phyloP scores from a whole-genome alignment of 2,329 filamentous ascomycete genomes.

The Ilyonectria robusta region DNA sequence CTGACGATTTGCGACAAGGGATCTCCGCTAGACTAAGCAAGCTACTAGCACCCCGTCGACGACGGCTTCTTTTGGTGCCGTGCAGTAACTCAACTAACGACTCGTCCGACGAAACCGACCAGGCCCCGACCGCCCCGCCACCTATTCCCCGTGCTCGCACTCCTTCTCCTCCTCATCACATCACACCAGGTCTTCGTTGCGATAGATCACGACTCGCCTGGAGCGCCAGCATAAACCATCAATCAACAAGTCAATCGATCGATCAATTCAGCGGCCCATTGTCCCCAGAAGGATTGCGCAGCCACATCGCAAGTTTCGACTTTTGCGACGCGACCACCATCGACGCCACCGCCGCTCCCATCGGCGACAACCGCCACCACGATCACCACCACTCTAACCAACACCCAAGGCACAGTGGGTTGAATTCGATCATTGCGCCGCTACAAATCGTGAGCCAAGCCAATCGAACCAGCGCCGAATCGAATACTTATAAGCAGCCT shows the following conservation, averaged over 20 bases:
- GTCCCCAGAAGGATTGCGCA: conserved; percentile 38
- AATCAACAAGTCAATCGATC: conserved; percentile 31
- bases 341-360: conserved; percentile 34
- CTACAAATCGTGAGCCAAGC: conserved; percentile 10
- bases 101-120: conserved; percentile 30
- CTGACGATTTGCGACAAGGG: conserved; percentile 33
- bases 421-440: not conserved
- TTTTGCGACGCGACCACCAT: conserved; percentile 39
- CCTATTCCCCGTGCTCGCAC: conserved; percentile 21
- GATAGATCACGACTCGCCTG: conserved; percentile 23
- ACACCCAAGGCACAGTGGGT: conserved; percentile 6
- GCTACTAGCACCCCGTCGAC: conserved; percentile 31
- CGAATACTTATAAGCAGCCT: conserved; percentile 42
- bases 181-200: conserved; percentile 10
- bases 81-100: conserved; percentile 26
- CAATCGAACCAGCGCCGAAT: conserved; percentile 22
- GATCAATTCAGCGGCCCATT: conserved; percentile 33
- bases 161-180: conserved; percentile 15
- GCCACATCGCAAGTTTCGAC: conserved; percentile 39
- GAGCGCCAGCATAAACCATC: conserved; percentile 28
- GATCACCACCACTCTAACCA: conserved; percentile 16
- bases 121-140: conserved; percentile 16
- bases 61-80: conserved; percentile 28
- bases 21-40: conserved; percentile 32
- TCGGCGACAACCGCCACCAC: conserved; percentile 23